Percentiles rank a stretch among this genome's conserved stretches.
Evolutionary conservation across 2,329 filamentous ascomycete genomes (phyloP).

Genomic region (Alternaria brassicae): DNA sequence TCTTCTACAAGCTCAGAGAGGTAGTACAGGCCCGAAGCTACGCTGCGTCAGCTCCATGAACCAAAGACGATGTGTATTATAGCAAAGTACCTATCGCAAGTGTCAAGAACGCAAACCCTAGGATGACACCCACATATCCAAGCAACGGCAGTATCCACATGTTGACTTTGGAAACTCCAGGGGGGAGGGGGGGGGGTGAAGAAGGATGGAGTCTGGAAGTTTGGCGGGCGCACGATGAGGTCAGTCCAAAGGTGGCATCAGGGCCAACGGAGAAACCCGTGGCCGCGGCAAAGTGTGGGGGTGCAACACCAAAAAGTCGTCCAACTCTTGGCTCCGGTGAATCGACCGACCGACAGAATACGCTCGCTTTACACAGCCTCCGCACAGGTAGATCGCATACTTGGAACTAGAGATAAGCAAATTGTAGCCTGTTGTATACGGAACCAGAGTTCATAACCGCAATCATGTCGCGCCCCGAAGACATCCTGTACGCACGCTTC

Average conservation of each 20-base stretch:
- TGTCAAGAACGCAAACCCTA: slow-evolving; percentile 94
- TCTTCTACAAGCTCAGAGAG: slow-evolving; percentile 98
- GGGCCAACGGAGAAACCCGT: slow-evolving; percentile 23
- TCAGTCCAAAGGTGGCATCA: slow-evolving; percentile 37
- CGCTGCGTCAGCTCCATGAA: slow-evolving; percentile 7
- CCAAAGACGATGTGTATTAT: neutral
- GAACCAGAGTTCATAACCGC: slow-evolving; percentile 21
- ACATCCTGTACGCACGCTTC: slow-evolving; percentile 73
- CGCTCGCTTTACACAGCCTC: neutral
- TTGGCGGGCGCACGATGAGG: slow-evolving; percentile 29
- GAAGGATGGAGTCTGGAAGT: slow-evolving; percentile 12
- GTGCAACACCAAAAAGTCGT: slow-evolving; percentile 36
- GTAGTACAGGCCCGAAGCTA: slow-evolving; percentile 97
- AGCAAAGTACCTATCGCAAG: slow-evolving; percentile 77
- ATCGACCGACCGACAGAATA: neutral
- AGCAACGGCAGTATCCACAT: slow-evolving; percentile 98
- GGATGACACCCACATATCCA: slow-evolving; percentile 83
- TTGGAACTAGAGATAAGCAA: neutral
- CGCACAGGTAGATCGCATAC: neutral
- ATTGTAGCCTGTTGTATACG: neutral
- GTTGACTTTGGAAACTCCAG: slow-evolving; percentile 33
- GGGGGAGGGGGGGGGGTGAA: slow-evolving; percentile 1
- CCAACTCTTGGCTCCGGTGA: slow-evolving; percentile 25
- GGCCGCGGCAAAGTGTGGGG: slow-evolving; percentile 28
- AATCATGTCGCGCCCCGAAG: slow-evolving; percentile 95